These are phyloP conservation scores for Aspergillus tanneri DNA, from an alignment of 2,329 filamentous ascomycete genomes.

Conservation along the genomic window DNA sequence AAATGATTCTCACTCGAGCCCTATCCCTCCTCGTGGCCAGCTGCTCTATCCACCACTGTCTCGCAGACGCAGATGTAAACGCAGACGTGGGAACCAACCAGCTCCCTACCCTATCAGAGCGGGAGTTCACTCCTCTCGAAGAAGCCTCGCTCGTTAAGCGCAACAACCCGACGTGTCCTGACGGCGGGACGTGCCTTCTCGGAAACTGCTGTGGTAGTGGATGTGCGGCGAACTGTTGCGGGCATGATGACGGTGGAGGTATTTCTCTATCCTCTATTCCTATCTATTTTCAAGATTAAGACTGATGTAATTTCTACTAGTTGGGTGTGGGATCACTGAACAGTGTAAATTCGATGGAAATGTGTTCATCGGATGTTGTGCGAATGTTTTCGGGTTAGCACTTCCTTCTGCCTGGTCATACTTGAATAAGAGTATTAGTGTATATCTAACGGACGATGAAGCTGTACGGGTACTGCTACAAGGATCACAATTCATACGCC, in stretches of 20 bases:
- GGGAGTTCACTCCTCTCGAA: not conserved
- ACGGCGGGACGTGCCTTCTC: conserved; percentile 6
- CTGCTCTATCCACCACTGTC: not conserved
- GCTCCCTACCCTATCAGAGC: not conserved
- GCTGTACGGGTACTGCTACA: conserved; percentile 10
- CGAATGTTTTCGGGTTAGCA: conserved; percentile 1
- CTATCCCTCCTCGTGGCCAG: not conserved
- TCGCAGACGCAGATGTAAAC: not conserved
- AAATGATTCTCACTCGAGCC: not conserved
- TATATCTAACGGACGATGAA: not conserved
- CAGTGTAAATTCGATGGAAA: conserved; percentile 11
- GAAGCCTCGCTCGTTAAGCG: conserved; percentile 5
- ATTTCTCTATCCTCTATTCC: not conserved
- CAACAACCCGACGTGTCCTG: conserved; percentile 7
- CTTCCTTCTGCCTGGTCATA: not conserved
- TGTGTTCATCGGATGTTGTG: conserved; percentile 16
- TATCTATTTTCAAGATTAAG: not conserved
- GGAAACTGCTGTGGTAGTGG: conserved; percentile 12
- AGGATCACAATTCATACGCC: conserved; percentile 11
- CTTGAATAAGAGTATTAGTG: not conserved
- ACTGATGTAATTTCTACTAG: not conserved
- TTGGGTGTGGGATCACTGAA: conserved; percentile 11
- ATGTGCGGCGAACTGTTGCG: conserved; percentile 15
- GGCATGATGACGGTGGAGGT: conserved; percentile 12
- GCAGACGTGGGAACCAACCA: not conserved